Conservation (phyloP, 345 rosid genomes). For the Viola odorata region DNA sequence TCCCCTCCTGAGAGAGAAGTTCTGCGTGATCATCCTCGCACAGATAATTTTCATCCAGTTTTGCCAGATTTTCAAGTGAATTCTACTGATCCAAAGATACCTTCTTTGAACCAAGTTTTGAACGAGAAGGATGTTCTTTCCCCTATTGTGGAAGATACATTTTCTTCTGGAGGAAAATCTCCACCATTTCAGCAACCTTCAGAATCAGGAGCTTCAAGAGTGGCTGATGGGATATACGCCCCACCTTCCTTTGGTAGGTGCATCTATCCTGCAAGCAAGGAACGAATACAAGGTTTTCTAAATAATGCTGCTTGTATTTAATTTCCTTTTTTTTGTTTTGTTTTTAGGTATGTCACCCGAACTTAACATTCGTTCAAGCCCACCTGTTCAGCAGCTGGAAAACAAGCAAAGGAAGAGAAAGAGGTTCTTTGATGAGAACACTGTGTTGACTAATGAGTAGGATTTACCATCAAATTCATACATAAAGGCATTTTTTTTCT, state of each 20-base stretch:
- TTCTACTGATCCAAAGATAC: constrained; percentile 19
- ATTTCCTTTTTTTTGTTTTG: background rate
- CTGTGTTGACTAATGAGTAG: constrained; percentile 64
- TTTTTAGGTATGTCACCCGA: constrained; percentile 55
- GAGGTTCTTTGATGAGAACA: constrained; percentile 45
- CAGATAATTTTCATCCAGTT: constrained; percentile 25
- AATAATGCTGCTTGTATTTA: background rate
- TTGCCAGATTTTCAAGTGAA: constrained; percentile 17
- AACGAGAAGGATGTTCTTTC: constrained; percentile 38
- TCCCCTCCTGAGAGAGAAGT: constrained; percentile 54
- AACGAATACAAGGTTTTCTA: background rate
- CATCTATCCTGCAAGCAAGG: constrained; percentile 1
- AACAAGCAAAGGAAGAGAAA: constrained; percentile 37
- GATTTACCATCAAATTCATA: constrained; percentile 6
- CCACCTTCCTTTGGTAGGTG: constrained; percentile 43
- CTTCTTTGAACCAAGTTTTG: constrained; percentile 23
- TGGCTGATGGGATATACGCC: constrained; percentile 22
- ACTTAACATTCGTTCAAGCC: constrained; percentile 47
- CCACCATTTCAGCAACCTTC: constrained; percentile 42
- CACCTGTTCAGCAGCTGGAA: constrained; percentile 44
- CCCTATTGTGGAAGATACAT: constrained; percentile 35
- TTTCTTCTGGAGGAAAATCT: constrained; percentile 34
- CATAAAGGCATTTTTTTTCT: background rate
- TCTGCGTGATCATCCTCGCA: constrained; percentile 41
- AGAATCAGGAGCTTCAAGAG: constrained; percentile 37